phyloP scores from a whole-genome alignment of 2,329 filamentous ascomycete genomes.

The Coniochaeta sp. region DNA sequence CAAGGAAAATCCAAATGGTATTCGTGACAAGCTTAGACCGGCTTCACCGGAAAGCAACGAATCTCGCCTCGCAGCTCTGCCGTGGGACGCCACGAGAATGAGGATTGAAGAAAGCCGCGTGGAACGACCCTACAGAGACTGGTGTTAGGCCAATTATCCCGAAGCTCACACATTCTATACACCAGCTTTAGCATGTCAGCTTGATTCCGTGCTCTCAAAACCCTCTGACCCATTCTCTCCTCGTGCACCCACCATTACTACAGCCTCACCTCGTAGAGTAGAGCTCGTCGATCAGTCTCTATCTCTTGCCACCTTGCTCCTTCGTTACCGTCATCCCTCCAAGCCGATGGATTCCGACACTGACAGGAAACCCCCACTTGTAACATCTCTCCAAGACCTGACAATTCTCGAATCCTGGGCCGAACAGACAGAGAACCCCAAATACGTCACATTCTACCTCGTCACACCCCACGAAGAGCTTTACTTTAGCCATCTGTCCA shows the following conservation, averaged over 20 bases:
- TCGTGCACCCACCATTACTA: background rate
- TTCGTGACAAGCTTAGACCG: no score
- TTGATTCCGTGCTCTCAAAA: background rate
- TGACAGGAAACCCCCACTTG: background rate
- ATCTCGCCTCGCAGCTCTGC: no score
- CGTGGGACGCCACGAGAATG: no score
- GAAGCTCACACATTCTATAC: no score
- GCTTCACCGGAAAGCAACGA: no score
- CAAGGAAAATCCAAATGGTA: no score
- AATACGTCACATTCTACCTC: constrained; percentile 6
- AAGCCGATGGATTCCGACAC: background rate
- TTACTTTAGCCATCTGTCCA: constrained; percentile 9
- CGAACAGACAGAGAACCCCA: background rate
- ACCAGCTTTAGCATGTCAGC: background rate
- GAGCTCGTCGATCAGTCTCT: background rate
- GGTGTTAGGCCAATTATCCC: no score
- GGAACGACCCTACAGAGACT: no score
- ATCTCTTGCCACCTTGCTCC: background rate
- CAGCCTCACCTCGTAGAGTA: background rate
- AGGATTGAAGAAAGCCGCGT: no score
- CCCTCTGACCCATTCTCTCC: background rate
- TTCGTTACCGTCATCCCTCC: background rate
- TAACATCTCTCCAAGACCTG: background rate
- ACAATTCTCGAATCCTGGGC: constrained; percentile 2
- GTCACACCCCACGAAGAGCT: constrained; percentile 3